Evolutionary conservation across 2,329 filamentous ascomycete genomes (phyloP), one percentile per base, ranked within the genome.

Genomic region (Colletotrichum endophyticum): DNA sequence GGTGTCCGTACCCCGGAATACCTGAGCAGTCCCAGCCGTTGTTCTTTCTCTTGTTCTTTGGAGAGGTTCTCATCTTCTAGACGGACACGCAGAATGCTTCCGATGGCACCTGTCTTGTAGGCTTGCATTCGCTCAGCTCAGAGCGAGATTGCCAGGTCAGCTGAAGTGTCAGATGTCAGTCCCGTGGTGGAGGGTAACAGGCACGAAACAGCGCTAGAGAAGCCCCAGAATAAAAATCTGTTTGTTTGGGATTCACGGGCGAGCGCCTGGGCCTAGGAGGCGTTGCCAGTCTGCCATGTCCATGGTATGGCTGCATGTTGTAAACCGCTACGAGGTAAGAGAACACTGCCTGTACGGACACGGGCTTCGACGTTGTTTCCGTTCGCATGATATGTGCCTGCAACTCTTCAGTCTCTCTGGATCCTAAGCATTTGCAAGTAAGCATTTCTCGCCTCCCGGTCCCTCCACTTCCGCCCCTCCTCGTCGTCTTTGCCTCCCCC

Each of bases 221-320:
- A 66, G 71, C 16, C 64, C 70, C 70, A 73, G 74, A 66, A 73
- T 69, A 76, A 73, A 76, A 70, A 59, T 76, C 57, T 76, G 59
- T 34, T 73, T 75, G 69, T 63, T 71, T 71, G 59, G 62, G 69
- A 72, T 72, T 67, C 73, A 67, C 66, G 53, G 11, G 59, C 59
- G 59, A 61, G 36, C 63, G 36, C 64, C 62, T 64, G 34, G 62
- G 62, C 62, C 62, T 39, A 34, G 22, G 39, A 68, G 44, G 49
- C 66, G 66, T 39, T 22, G 63, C 30, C 63, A n/a, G 13, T 49
- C 63, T n/a, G 44, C 44, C 56, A 53, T 63, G 72, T 59, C 30
- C 32, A 28, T 74, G 39, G 19, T 49, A 53, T 25, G 44, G 44
- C 44, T 53, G 44, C 44, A 53, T 53, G 44, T 53, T 53, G n/a